Conservation (phyloP, 805 yeast species). For the Teunomyces stri region DNA sequence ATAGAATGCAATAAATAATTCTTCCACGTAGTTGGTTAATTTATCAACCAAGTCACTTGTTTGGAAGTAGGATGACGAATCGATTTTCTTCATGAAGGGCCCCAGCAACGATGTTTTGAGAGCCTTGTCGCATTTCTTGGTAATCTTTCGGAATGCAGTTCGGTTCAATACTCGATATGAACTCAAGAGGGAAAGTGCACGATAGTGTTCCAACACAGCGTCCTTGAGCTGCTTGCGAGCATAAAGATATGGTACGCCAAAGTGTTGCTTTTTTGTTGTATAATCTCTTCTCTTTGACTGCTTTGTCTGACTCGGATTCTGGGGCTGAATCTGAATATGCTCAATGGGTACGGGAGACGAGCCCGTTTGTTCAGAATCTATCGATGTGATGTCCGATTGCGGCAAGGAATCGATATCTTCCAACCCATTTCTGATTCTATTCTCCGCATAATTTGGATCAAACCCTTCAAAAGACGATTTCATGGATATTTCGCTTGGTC, state of each 20-base stretch:
- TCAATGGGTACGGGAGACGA: neutral
- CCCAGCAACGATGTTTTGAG: slow-evolving; percentile 44
- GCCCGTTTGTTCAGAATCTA: slow-evolving; percentile 11
- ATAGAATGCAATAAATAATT: slow-evolving; percentile 60
- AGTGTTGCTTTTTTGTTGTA: slow-evolving; percentile 28
- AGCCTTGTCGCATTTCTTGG: slow-evolving; percentile 87
- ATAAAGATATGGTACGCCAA: slow-evolving; percentile 53
- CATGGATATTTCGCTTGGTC: neutral
- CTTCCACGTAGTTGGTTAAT: slow-evolving; percentile 61
- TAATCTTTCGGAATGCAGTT: slow-evolving; percentile 84
- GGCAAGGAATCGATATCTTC: slow-evolving; percentile 2
- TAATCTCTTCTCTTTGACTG: slow-evolving; percentile 49
- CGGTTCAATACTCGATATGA: slow-evolving; percentile 75
- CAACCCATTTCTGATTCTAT: slow-evolving; percentile 36
- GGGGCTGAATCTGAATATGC: slow-evolving; percentile 5
- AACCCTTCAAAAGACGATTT: slow-evolving; percentile 7
- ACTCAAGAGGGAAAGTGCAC: slow-evolving; percentile 65
- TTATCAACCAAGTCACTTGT: slow-evolving; percentile 67
- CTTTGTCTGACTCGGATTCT: slow-evolving; percentile 18
- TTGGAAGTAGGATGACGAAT: slow-evolving; percentile 51
- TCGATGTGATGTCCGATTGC: slow-evolving; percentile 10
- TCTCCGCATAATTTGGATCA: slow-evolving; percentile 36
- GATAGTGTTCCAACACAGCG: slow-evolving; percentile 70
- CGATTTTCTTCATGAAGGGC: slow-evolving; percentile 56
- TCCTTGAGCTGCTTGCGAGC: slow-evolving; percentile 68